phyloP scores from a whole-genome alignment of 495 filamentous ascomycete genomes.

The Talaromyces trachyspermus region DNA sequence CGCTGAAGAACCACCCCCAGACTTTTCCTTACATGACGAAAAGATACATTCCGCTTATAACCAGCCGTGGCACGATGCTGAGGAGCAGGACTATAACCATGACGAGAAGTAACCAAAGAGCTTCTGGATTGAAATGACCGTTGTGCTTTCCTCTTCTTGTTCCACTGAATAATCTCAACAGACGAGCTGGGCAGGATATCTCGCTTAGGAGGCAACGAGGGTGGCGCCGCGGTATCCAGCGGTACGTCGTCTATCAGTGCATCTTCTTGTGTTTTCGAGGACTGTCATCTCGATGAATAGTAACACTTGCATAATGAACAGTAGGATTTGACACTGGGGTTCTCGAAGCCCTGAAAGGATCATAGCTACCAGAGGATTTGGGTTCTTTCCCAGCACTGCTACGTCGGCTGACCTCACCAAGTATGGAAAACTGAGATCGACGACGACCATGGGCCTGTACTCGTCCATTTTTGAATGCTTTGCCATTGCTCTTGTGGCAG shows the following conservation, averaged over 20 bases:
- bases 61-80: constrained; percentile 46
- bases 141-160: constrained; percentile 27
- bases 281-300: constrained; percentile 48
- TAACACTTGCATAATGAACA: constrained; percentile 53
- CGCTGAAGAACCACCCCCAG: constrained; percentile 26
- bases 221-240: constrained; percentile 17
- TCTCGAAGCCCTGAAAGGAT: constrained; percentile 71
- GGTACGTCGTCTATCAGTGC: constrained; percentile 12
- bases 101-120: constrained; percentile 48
- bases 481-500: constrained; percentile 40
- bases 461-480: constrained; percentile 24
- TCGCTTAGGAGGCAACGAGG: constrained; percentile 1
- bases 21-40: constrained; percentile 52
- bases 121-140: constrained; percentile 32
- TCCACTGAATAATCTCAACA: constrained; percentile 21
- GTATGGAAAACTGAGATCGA: constrained; percentile 63
- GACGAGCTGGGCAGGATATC: constrained; percentile 20
- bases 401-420: constrained; percentile 47
- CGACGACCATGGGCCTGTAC: constrained; percentile 38
- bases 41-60: constrained; percentile 74
- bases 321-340: constrained; percentile 27
- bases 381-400: constrained; percentile 39
- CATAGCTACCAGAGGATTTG: constrained; percentile 55
- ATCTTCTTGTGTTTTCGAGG: constrained; percentile 5
- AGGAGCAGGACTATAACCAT: constrained; percentile 42